These are phyloP conservation scores for Paulownia fortunei DNA, from an alignment of 257 asterid species.

Conservation along the genomic window DNA sequence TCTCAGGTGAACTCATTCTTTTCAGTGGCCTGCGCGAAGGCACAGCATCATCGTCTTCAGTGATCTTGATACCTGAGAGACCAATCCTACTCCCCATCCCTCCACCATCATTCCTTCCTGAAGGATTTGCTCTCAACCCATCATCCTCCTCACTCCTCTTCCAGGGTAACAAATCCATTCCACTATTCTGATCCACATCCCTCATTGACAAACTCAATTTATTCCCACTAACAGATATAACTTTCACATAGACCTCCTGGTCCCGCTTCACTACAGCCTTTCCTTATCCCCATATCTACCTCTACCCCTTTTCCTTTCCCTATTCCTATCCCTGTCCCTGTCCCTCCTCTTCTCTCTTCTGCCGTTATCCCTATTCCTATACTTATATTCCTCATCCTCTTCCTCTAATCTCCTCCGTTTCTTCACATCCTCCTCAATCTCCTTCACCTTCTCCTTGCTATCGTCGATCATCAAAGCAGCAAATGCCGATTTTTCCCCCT, in stretches of 20 bases:
- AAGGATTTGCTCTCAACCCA: conserved; percentile 51
- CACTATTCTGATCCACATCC: conserved; percentile 81
- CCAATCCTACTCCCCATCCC: too few species aligned
- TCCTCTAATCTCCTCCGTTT: too few species aligned
- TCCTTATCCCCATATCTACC: conserved; percentile 13
- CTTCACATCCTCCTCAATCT: conserved; percentile 51
- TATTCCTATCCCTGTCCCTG: too few species aligned
- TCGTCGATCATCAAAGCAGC: conserved; percentile 54
- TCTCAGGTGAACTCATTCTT: conserved; percentile 84
- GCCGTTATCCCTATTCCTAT: conserved; percentile 33
- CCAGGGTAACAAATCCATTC: conserved; percentile 69
- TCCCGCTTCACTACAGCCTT: conserved; percentile 79
- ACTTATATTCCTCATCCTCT: too few species aligned
- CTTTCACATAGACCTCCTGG: conserved; percentile 75
- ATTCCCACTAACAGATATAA: conserved; percentile 65
- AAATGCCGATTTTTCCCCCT: conserved; percentile 40
- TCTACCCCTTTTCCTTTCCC: conserved; percentile 22
- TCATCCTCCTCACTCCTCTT: conserved; percentile 56
- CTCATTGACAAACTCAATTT: conserved; percentile 76
- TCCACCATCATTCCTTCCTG: conserved; percentile 45
- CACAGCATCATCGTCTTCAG: conserved; percentile 52
- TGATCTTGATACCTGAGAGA: too few species aligned
- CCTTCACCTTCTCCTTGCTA: conserved; percentile 57
- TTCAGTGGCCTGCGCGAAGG: conserved; percentile 70
- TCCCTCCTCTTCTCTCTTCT: conserved; percentile 36